Evolutionary conservation across 768 basidiomycete species (phyloP).

Genomic region (Phaeotremella skinneri): DNA sequence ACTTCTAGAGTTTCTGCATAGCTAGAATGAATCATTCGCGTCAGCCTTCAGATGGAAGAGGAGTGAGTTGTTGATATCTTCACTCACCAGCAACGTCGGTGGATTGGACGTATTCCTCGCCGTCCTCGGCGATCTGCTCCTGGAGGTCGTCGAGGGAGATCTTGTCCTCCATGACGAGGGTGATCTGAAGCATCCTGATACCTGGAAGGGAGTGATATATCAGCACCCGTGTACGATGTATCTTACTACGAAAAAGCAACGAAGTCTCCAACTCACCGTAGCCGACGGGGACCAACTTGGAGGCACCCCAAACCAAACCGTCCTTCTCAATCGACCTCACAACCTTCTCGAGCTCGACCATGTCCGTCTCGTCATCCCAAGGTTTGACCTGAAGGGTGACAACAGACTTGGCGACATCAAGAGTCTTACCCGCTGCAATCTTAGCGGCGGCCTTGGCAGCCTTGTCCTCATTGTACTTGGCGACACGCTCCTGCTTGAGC

Average conservation of each 20-base stretch:
- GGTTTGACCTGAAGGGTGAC: constrained; percentile 98
- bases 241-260: not conserved
- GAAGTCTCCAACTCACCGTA: constrained; percentile 55
- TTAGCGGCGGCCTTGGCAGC: constrained; percentile 84
- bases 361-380: constrained; percentile 99
- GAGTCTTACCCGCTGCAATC: constrained; percentile 55
- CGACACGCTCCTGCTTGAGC: constrained; percentile 87
- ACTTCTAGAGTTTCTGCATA: constrained; percentile 46
- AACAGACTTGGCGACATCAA: constrained; percentile 69
- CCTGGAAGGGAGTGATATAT: constrained; percentile 51
- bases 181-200: constrained; percentile 86
- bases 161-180: constrained; percentile 75
- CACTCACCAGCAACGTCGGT: constrained; percentile 70
- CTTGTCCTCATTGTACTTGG: constrained; percentile 90
- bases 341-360: constrained; percentile 74
- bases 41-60: constrained; percentile 8
- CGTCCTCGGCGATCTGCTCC: constrained; percentile 70
- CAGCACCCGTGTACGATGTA: not conserved
- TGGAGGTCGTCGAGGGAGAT: constrained; percentile 90
- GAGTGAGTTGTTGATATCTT: not conserved
- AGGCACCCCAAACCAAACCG: constrained; percentile 93
- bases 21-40: constrained; percentile 24
- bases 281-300: constrained; percentile 87
- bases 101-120: constrained; percentile 67
- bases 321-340: constrained; percentile 84